Evolutionary conservation across 768 basidiomycete genomes (phyloP), one percentile per base, ranked within the genome.

Genomic region (Boletus reticuloceps): DNA sequence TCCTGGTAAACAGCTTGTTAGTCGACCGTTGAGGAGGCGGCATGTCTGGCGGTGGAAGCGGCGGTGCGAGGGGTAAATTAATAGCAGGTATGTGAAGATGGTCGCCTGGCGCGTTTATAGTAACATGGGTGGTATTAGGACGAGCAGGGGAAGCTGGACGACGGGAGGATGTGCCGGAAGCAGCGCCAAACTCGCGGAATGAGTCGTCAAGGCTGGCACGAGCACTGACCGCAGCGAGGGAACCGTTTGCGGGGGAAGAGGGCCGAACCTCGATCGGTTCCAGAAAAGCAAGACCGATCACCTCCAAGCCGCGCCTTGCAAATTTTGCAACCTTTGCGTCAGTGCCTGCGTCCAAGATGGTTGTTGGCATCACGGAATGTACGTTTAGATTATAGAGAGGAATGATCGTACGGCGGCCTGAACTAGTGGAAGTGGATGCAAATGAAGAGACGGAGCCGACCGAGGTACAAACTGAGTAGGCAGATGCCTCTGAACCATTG

Each of bases 321-420:
- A 91, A 93, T 59, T 82, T 86, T 5, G 91, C 89, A 37, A 94
- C 84, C 72, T 89, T 89, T 20, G 88, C 87, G 54, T 93, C 91
- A 0, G 91, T 94, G 39, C 92, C 92, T 0, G 92, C 92, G 65
- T 94, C 92, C 29, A 91, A 81, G 52, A 94, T 86, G 36, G 84
- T 82, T 63, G 93, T 94, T 13, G 90, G 85, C 79, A 93, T 79
- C 47, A 94, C 88, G 58, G 91, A 88, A 69, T 95, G 92, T 1
- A 91, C 91, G 55, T 89, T 86, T 20, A 95, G 79, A 64, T 93
- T 94, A 72, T 94, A 92, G 4, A 94, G 75, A 0, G 92, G 91
- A 53, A 93, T 85, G 65, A 94, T 93, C 68, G 81, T 84, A 55
- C 89, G 80, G n/a, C 88, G 77, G 29, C 76, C 75, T 12, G 75